Evolutionary conservation across 192 early-diverging fungal genomes (phyloP).

Genomic region (Gigaspora rosea): DNA sequence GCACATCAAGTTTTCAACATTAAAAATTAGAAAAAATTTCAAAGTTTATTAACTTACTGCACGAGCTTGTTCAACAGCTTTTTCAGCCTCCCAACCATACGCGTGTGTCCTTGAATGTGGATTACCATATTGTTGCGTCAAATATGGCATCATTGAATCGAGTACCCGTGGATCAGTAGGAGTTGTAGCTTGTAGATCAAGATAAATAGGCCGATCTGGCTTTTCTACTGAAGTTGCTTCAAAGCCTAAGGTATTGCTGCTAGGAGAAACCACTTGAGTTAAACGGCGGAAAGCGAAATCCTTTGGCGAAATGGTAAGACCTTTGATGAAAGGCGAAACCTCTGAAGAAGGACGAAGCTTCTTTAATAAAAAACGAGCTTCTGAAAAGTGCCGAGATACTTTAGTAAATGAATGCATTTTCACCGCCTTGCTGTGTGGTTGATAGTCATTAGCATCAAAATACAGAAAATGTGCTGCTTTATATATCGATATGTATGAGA

Average conservation of each 20-base stretch:
- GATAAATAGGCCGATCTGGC: slow-evolving; percentile 78
- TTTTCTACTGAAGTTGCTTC: slow-evolving; percentile 42
- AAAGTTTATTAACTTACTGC: slow-evolving; percentile 49
- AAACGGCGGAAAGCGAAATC: too few relatives aligned
- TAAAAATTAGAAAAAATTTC: neutral
- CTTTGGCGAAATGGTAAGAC: too few relatives aligned
- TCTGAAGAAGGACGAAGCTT: too few relatives aligned
- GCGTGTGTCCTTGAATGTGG: slow-evolving; percentile 96
- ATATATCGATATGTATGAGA: too few relatives aligned
- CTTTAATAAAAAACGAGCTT: too few relatives aligned
- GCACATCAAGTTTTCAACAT: neutral
- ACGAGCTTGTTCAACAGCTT: slow-evolving; percentile 84
- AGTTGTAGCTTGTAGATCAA: slow-evolving; percentile 93
- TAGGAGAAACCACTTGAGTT: neutral
- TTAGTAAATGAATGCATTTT: too few relatives aligned
- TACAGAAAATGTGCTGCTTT: too few relatives aligned
- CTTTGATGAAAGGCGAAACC: too few relatives aligned
- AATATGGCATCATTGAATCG: slow-evolving; percentile 92
- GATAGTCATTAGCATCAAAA: too few relatives aligned
- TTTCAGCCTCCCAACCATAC: slow-evolving; percentile 96
- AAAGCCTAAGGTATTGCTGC: slow-evolving; percentile 56
- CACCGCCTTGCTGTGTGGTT: too few relatives aligned
- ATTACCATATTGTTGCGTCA: slow-evolving; percentile 91
- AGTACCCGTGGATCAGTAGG: slow-evolving; percentile 92
- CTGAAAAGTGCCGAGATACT: too few relatives aligned